Percentiles rank a stretch among this genome's conserved stretches.
Conservation (phyloP, 768 basidiomycete species). For the Suillus fuscotomentosus region DNA sequence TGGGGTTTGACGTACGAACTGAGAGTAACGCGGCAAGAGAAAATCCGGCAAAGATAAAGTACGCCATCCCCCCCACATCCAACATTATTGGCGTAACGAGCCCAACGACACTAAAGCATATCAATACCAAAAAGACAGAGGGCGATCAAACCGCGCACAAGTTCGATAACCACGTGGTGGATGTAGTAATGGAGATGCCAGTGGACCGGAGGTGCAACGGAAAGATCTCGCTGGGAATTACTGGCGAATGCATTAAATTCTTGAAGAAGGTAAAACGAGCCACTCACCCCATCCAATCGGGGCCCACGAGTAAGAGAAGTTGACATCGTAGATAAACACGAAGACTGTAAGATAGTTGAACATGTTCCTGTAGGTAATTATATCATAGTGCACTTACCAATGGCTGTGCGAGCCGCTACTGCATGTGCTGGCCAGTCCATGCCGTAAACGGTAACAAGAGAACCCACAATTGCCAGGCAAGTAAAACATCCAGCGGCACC, state of each 20-base stretch:
- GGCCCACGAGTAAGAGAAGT: slow-evolving; percentile 36
- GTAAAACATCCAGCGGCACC: slow-evolving; percentile 35
- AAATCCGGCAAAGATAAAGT: slow-evolving; percentile 34
- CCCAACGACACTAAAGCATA: slow-evolving; percentile 24
- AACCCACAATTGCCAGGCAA: slow-evolving; percentile 29
- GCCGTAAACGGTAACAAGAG: slow-evolving; percentile 28
- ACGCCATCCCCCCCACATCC: slow-evolving; percentile 24
- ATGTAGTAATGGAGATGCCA: slow-evolving; percentile 42
- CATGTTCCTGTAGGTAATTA: slow-evolving; percentile 14
- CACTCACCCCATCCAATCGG: slow-evolving; percentile 28
- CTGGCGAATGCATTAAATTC: slow-evolving; percentile 15
- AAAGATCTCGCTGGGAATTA: slow-evolving; percentile 41
- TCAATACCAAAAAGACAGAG: neutral
- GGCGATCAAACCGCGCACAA: slow-evolving; percentile 30
- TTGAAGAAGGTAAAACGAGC: slow-evolving; percentile 1
- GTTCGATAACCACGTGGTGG: slow-evolving; percentile 43
- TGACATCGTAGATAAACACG: slow-evolving; percentile 39
- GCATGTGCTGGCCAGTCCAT: slow-evolving; percentile 27
- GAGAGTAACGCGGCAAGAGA: slow-evolving; percentile 30
- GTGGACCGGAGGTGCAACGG: slow-evolving; percentile 40
- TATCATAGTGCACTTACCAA: slow-evolving; percentile 23
- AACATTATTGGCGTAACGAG: slow-evolving; percentile 46
- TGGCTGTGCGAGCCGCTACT: slow-evolving; percentile 26
- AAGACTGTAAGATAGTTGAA: slow-evolving; percentile 29
- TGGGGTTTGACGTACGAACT: slow-evolving; percentile 17